Conservation (phyloP, 139 green algal species). For the Chlamydomonas schloesseri region DNA sequence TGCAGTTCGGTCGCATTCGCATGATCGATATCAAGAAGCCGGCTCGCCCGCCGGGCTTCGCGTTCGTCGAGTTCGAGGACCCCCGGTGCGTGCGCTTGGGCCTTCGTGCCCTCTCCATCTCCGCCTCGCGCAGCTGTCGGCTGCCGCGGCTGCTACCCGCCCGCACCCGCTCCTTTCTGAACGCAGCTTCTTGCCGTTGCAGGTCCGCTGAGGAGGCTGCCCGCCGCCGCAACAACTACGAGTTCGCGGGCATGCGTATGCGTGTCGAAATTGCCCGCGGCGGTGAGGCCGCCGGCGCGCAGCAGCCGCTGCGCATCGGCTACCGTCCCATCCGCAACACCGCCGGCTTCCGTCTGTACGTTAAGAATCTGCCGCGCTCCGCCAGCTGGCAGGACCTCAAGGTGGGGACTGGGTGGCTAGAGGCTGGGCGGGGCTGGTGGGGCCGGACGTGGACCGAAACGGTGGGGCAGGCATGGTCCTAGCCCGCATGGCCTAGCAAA, state of each 20-base stretch:
- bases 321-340: conserved; percentile 52
- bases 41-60: conserved; percentile 83
- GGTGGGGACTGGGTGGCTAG: too few relatives aligned
- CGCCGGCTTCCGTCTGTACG: conserved; percentile 61
- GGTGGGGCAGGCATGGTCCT: too few relatives aligned
- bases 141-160: too few relatives aligned
- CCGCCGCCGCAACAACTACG: conserved; percentile 84
- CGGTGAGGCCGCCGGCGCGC: conserved; percentile 3
- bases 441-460: too few relatives aligned
- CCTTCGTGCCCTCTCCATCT: background rate
- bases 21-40: conserved; percentile 91
- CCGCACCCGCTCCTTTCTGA: background rate
- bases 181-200: background rate
- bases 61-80: conserved; percentile 91
- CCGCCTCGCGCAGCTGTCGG: too few relatives aligned
- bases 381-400: conserved; percentile 94
- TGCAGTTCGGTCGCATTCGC: conserved; percentile 84
- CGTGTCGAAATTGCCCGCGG: conserved; percentile 62
- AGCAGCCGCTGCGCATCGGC: conserved; percentile 18
- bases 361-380: conserved; percentile 79
- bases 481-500: too few relatives aligned
- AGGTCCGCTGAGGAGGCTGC: conserved; percentile 77
- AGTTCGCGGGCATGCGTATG: conserved; percentile 85
- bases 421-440: too few relatives aligned
- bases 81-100: conserved; percentile 50